Evolutionary conservation across 768 basidiomycete species (phyloP).

Genomic region (Boletus edulis): DNA sequence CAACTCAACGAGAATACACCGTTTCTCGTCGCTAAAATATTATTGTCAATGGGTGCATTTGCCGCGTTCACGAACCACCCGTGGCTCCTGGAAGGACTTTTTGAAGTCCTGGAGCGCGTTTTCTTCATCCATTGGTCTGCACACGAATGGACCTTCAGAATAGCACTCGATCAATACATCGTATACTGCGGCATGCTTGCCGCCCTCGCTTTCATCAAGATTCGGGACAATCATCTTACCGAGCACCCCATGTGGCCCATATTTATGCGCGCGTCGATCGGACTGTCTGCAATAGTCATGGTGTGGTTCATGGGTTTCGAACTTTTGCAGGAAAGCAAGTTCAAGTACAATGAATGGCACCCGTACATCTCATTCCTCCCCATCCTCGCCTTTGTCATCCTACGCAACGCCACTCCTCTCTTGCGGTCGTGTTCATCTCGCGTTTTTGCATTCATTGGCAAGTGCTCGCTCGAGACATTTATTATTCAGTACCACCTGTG

Average conservation of each 20-base stretch:
- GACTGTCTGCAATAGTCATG: constrained; percentile 50
- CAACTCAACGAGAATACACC: constrained; percentile 66
- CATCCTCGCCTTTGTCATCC: constrained; percentile 66
- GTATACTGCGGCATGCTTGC: constrained; percentile 85
- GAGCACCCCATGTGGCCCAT: constrained; percentile 68
- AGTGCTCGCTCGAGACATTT: constrained; percentile 88
- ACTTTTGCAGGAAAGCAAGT: constrained; percentile 72
- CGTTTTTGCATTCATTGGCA: constrained; percentile 78
- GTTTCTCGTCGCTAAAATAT: constrained; percentile 71
- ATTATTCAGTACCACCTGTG: constrained; percentile 88
- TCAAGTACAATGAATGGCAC: constrained; percentile 83
- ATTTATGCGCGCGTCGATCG: constrained; percentile 46
- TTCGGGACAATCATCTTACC: constrained; percentile 66
- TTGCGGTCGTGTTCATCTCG: constrained; percentile 69
- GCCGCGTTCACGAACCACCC: constrained; percentile 63
- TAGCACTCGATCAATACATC: constrained; percentile 85
- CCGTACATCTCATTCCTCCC: constrained; percentile 80
- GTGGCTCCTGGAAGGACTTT: constrained; percentile 63
- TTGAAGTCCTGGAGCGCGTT: constrained; percentile 58
- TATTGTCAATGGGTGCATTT: constrained; percentile 58
- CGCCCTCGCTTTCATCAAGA: constrained; percentile 70
- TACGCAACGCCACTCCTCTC: constrained; percentile 73
- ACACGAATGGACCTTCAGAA: constrained; percentile 85
- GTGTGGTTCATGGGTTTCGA: constrained; percentile 86
- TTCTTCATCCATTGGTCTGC: constrained; percentile 84